phyloP scores from a whole-genome alignment of 2,329 filamentous ascomycete species.

The Aspergillus sp. region DNA sequence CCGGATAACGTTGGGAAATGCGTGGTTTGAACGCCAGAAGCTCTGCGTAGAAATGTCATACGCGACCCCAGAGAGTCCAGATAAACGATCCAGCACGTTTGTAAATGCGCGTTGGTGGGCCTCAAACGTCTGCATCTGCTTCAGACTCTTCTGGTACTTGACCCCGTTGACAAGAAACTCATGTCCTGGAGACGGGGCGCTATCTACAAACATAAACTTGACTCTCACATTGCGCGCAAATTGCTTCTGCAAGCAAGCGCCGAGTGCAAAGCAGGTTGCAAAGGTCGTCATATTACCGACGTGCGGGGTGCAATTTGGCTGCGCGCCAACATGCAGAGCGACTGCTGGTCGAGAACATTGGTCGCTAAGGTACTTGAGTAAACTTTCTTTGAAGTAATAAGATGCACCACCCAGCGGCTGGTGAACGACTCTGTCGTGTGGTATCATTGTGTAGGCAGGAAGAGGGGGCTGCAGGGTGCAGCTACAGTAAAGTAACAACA shows the following conservation, averaged over 20 bases:
- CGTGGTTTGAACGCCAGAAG: neutral
- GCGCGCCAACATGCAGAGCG: slow-evolving; percentile 18
- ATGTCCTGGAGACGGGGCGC: slow-evolving; percentile 17
- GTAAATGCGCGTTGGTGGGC: neutral
- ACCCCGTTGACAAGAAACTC: slow-evolving; percentile 12
- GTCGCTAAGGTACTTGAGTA: slow-evolving; percentile 16
- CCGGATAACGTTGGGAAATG: neutral
- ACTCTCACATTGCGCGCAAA: slow-evolving; percentile 11
- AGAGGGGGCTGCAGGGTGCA: neutral
- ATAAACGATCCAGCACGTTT: neutral
- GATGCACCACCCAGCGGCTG: slow-evolving; percentile 21
- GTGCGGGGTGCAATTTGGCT: slow-evolving; percentile 25
- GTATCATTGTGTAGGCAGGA: neutral
- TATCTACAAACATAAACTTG: slow-evolving; percentile 21
- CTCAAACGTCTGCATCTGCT: slow-evolving; percentile 2
- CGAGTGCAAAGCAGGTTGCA: slow-evolving; percentile 14
- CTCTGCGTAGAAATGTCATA: neutral
- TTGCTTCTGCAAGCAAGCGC: neutral
- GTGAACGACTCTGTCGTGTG: slow-evolving; percentile 13
- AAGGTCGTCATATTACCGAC: slow-evolving; percentile 22
- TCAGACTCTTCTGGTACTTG: slow-evolving; percentile 21
- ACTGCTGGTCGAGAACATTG: slow-evolving; percentile 15
- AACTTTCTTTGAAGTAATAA: slow-evolving; percentile 20
- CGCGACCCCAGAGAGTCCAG: neutral
- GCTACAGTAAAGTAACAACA: neutral